Base-by-base conservation (phyloP, 139 green algal species). In the Zygnema circumcarinatum region DNA sequence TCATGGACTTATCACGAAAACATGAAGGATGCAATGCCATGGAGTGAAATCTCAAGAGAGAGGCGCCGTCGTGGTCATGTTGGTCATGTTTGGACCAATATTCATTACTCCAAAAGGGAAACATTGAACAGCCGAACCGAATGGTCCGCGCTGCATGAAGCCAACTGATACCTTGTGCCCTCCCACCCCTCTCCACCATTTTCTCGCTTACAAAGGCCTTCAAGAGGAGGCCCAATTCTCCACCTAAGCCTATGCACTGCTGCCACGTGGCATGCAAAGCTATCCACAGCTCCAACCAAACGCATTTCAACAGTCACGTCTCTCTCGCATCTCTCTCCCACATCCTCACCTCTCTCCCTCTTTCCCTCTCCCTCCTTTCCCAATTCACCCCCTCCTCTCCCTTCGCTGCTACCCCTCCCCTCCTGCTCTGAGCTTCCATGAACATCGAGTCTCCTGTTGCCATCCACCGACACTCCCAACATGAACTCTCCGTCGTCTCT, bases 181-280 rank as follows among this genome's bases (percentile, higher is more conserved):
- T 62, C 47, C 16, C 47, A 25, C 47, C 47, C 47, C 47, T 62
- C 47, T 7, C 47, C 16, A 7, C 47, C 47, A 7, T 62, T 16
- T 62, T 16, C 47, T 16, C 47, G 7, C 47, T 62, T 16, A 62
- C 47, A 62, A 62, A 62, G 16, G 16, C 47, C 47, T 62, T 78
- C 69, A 41, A 78, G 69, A 39, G 69, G 69, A 41, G 69, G 69
- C 3, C 69, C 69, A 16, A 25, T 16, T 41, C 69, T 78, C 69
- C 69, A 78, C 16, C 69, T 3, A 3, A 78, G 69, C 69, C 69
- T 78, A 78, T 78, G 69, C 3, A 78, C 69, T n/a, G 69, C 36
- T 11, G 69, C 69, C 69, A 78, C 69, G 36, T 78, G 69, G 69
- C 69, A 78, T 25, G 16, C 11, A 41, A 78, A 78, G 69, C 7